Evolutionary conservation across 441 rosid species (phyloP), one percentile per base, ranked within the genome.

Genomic region (Euphorbia schlechtendalii): DNA sequence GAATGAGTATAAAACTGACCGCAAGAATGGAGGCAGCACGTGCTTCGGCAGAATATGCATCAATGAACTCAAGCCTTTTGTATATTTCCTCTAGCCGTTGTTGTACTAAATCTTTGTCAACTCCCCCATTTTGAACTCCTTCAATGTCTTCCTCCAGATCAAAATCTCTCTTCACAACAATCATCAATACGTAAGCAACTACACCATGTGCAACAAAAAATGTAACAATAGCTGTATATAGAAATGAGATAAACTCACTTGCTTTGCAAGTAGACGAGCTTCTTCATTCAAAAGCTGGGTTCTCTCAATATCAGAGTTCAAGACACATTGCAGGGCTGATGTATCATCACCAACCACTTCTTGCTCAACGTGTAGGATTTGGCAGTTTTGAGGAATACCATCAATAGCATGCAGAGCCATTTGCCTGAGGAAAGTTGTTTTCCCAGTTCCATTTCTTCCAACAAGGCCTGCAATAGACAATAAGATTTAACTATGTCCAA

Each of bases 381-480:
- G 99, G 83, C 99, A 93, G 66, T 93, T 90, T 65, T 77, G n/a
- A 80, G 96, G 99, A 79, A 93, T 93, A 71, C 99, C 99, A 65
- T 84, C 92, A 62, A 93, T 90, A 22, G 97, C 93, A 82, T 93
- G 99, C 96, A 93, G 59, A 67, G 99, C 99, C 96, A 93, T 82
- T 81, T 87, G 76, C 86, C 99, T 86, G 51, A 93, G 87, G 73
- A 90, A 90, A 30, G 99, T 93, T 69, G 97, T 93, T 78, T 93
- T 93, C 56, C 99, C 99, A 5, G 99, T 93, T 69, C 99, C 99
- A 68, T 93, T 93, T 77, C 99, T 87, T 68, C 99, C 99, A 64
- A 90, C 92, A 78, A 93, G 96, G 14, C 97, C 99, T 93, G 77
- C 67, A 68, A 58, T n/a, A 57, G 41, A 43, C 20, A 40, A 14